phyloP scores from a whole-genome alignment of 805 yeast species.

The Starmerella stellata region DNA sequence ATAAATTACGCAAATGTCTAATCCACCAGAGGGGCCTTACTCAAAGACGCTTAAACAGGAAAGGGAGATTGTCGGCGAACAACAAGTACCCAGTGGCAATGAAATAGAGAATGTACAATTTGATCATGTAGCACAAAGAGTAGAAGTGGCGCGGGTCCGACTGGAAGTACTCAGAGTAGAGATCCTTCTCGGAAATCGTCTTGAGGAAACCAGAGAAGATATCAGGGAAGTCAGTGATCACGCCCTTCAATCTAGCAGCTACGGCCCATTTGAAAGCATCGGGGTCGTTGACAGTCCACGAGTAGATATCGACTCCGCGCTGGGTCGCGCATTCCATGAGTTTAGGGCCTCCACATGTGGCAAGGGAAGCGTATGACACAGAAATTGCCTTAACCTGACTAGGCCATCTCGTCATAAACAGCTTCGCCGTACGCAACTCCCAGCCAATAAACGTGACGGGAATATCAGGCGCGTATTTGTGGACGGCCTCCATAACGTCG shows the following conservation, averaged over 20 bases:
- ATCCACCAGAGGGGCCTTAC: not conserved
- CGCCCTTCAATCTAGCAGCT: conserved; percentile 24
- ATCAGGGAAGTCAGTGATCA: conserved; percentile 29
- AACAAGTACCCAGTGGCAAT: conserved; percentile 13
- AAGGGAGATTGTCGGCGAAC: conserved; percentile 14
- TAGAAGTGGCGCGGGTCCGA: conserved; percentile 17
- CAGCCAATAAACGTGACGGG: conserved; percentile 26
- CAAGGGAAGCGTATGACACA: conserved; percentile 26
- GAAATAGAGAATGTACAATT: conserved; percentile 15
- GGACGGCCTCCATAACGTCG: conserved; percentile 30
- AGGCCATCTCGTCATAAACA: conserved; percentile 24
- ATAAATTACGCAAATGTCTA: not conserved
- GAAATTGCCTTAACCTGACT: conserved; percentile 43
- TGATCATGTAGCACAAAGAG: conserved; percentile 8
- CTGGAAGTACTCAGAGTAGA: conserved; percentile 17
- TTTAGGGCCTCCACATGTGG: conserved; percentile 27
- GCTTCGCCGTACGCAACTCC: conserved; percentile 22
- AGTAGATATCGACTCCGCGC: conserved; percentile 26
- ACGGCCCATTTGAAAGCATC: conserved; percentile 26
- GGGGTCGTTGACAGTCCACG: conserved; percentile 37
- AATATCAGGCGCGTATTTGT: conserved; percentile 24
- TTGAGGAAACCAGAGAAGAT: conserved; percentile 12
- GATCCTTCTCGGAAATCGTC: conserved; percentile 15
- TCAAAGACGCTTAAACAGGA: conserved; percentile 12
- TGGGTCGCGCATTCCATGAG: conserved; percentile 22